A percentile compares a stretch with the other conserved stretches of the same genome.
These are phyloP conservation scores for Talaromyces islandicus DNA, from an alignment of 2,329 filamentous ascomycete genomes.

Conservation along the genomic window DNA sequence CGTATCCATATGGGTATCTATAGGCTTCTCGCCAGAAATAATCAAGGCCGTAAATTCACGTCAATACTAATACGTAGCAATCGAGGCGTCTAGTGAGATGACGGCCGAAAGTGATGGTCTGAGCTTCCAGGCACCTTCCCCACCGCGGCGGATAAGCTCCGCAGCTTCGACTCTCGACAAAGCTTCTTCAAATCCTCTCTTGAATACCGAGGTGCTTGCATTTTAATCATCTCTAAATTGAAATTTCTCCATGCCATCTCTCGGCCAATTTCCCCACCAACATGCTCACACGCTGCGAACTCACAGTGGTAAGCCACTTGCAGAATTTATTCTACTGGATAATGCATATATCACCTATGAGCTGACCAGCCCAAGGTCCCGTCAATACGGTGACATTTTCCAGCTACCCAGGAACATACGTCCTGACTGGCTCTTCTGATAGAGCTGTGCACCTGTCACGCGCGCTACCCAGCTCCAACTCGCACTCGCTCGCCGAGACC, in stretches of 20 bases:
- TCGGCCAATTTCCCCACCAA: conserved; percentile 31
- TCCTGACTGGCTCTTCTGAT: conserved; percentile 82
- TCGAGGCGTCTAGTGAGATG: not conserved
- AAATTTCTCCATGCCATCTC: conserved; percentile 19
- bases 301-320: conserved; percentile 33
- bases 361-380: conserved; percentile 46
- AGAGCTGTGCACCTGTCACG: conserved; percentile 84
- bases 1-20: not conserved
- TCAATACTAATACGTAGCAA: too few species aligned
- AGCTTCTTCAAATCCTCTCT: not conserved
- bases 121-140: not conserved
- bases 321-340: not conserved
- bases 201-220: not conserved
- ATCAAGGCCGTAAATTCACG: not conserved
- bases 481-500: conserved; percentile 24
- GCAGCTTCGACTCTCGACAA: not conserved
- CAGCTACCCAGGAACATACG: conserved; percentile 64
- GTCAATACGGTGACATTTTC: conserved; percentile 70
- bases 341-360: not conserved
- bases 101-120: not conserved
- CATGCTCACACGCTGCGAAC: conserved; percentile 39
- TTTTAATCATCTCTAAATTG: not conserved
- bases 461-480: conserved; percentile 35
- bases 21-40: not conserved
- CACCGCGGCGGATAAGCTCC: not conserved